These are phyloP conservation scores for Aspergillus brasiliensis DNA, from an alignment of 2,329 filamentous ascomycete species.

Conservation along the genomic window DNA sequence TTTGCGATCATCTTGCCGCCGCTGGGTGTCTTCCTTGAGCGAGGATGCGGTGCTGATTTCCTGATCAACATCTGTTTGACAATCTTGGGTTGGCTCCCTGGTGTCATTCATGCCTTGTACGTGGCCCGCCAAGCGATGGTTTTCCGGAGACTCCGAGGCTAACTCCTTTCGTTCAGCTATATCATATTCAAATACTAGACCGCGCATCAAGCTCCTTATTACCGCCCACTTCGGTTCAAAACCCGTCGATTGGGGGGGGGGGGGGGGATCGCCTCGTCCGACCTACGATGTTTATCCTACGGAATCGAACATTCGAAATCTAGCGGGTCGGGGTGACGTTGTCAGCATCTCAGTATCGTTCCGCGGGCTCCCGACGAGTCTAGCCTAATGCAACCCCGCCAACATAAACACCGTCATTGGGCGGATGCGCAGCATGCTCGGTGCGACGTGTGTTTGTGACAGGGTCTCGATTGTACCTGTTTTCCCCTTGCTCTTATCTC, in stretches of 20 bases:
- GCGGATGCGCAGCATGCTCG: background rate
- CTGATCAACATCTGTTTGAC: slow-evolving; percentile 92
- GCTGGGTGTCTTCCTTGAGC: slow-evolving; percentile 91
- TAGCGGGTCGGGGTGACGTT: slow-evolving; percentile 16
- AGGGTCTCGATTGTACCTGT: slow-evolving; percentile 17
- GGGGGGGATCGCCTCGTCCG: slow-evolving; percentile 5
- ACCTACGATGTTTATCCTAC: slow-evolving; percentile 8
- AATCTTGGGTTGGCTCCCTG: slow-evolving; percentile 73
- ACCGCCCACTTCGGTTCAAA: slow-evolving; percentile 7
- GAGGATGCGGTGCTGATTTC: slow-evolving; percentile 81
- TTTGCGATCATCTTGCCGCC: slow-evolving; percentile 88
- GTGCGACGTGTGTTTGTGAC: slow-evolving; percentile 13
- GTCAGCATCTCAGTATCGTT: slow-evolving; percentile 25
- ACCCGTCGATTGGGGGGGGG: slow-evolving; percentile 1
- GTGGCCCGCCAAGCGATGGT: slow-evolving; percentile 36
- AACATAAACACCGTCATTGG: background rate
- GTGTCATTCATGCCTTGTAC: slow-evolving; percentile 89
- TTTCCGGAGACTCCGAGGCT: slow-evolving; percentile 10
- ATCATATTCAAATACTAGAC: slow-evolving; percentile 86
- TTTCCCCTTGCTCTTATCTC: slow-evolving; percentile 19
- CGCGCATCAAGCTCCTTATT: slow-evolving; percentile 1
- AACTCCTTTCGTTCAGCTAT: slow-evolving; percentile 55
- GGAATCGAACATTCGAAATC: slow-evolving; percentile 7
- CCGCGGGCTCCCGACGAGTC: slow-evolving; percentile 32
- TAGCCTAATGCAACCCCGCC: slow-evolving; percentile 29